Base-by-base conservation (phyloP, 1,284 basidiomycete genomes). In the Phaffia rhodozyma region DNA sequence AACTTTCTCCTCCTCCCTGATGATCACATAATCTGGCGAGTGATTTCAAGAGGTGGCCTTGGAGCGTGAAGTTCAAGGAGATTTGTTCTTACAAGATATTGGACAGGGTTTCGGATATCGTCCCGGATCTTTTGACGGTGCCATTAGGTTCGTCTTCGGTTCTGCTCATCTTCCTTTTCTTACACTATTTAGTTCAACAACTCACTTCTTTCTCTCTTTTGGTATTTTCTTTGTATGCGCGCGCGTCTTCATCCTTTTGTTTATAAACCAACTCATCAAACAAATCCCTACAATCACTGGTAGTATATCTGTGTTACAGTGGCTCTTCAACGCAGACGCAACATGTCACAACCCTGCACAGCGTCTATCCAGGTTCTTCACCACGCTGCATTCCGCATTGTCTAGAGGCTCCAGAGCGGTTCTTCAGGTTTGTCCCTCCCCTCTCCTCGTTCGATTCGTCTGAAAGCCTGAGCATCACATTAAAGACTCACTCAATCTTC, bases 251-350 rank as follows among this genome's bases (percentile, higher is more conserved):
- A 0, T 6, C 11, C 2, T 21, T 20, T 9, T 23, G 23, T 27
- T 16, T 18, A 13, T 6, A 27, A 34, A 47, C 56, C 48, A 20
- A 38, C 38, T 5, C 3, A 3, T 25, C 1, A 13, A 5, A 43
- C 16, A 1, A 21, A 20, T 16, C 6, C 55, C 13, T 25, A 25
- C 49, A 50, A 25, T 25, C 34, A 27, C 11, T 11, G 59, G 20
- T 70, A 96, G 92, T 72, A 90, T 99, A 72, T 98, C 96, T 25
- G 96, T 97, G 29, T 81, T 99, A 2, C 96, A 99, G 78, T 99
- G 96, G 96, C 82, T 99, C 0, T 83, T 97, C 67, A 99, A 98
- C 74, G 94, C 96, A 50, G 96, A 98, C 75, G 87, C 91, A 32
- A 86, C 89, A 3, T 85, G 90, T 67, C 89, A 91, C 64, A 94